Evolutionary conservation across 352 stramenopile species (phyloP), one percentile per base, ranked within the genome.

Genomic region (Globisporangium perplexum): DNA sequence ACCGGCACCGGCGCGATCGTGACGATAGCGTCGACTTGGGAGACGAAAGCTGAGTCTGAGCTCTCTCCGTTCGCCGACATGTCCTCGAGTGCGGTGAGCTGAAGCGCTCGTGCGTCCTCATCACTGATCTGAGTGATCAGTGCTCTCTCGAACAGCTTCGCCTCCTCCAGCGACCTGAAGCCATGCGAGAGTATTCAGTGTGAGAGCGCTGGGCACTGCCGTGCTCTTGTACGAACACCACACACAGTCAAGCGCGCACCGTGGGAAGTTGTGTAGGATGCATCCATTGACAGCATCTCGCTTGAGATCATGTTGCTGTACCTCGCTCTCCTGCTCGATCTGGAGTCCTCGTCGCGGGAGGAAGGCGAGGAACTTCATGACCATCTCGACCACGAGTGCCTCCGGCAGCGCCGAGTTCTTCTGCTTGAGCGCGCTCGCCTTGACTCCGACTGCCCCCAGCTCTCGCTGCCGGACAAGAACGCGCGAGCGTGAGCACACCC

Each of bases 211-310:
- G 8, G 6, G 0, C 20, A 47, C 12, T 3, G 10, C 15, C 20
- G 15, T 17, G 7, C 15, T 38, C 22, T 23, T 18, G 0, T 0
- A 35, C n/a, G 1, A n/a, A n/a, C n/a, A n/a, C n/a, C n/a, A n/a
- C n/a, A 44, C 2, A 24, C 17, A 33, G 3, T n/a, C 15, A 31
- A 12, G 26, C 15, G 11, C 50, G 44, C 43, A 83, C 72, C 73
- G 57, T 42, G 77, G 77, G 36, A 83, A 88, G 52, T 88, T 84
- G 57, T 77, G 74, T 1, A 88, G 53, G 12, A 85, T 57, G 43
- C 68, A 80, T 7, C 70, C 38, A 17, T 47, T 48, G 39, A 22
- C 35, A 14, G 17, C 43, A 11, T 12, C 11, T 30, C 14, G 28
- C 11, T 55, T 8, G n/a, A 30, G 3, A 5, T 7, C 10, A 17